Evolutionary conservation across 305 asterid species (phyloP), one percentile per base, ranked within the genome.

Genomic region (Euphrasia arctica): DNA sequence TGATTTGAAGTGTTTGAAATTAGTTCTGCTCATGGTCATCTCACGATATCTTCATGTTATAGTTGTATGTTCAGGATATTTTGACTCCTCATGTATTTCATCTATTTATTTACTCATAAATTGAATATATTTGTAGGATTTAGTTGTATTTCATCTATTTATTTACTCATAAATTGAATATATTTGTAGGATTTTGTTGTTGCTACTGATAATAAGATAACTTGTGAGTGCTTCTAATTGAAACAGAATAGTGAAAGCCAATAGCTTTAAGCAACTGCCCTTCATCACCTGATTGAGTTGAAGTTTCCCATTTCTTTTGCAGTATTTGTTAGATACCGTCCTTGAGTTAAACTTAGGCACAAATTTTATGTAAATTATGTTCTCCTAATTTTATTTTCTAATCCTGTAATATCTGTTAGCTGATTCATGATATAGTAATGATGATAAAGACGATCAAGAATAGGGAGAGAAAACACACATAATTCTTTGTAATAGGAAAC

Each of bases 271-370:
- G 5, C 36, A 32, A 32, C 3, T 39, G 63, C 51, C 9, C 3
- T 11, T 60, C 56, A 36, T 18, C 52, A 22, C 59, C 62, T 64
- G 39, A 57, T 34, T 63, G 67, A 58, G 10, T 60, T 58, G 59
- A 60, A 51, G 61, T 5, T 60, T 9, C 6, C 36, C 22, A 4
- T n/a, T n/a, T 27, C 73, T 54, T 25, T 25, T 25, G 27, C 27
- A 25, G 27, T 25, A 25, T 25, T 25, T 25, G 27, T 25, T 25
- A 25, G 27, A 25, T 25, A 25, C 27, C 27, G 27, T 25, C 27
- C 27, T 25, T 60, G 58, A 28, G 13, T 27, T 51, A 39, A 9
- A 39, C 6, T 41, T 5, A 59, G 64, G 64, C 32, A 59, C 31
- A 39, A 59, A 14, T 15, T 14, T 43, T 13, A 7, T 4, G 5